These are phyloP conservation scores for Agapanthus africanus DNA, from an alignment of 106 monocot genomes.

Conservation along the genomic window DNA sequence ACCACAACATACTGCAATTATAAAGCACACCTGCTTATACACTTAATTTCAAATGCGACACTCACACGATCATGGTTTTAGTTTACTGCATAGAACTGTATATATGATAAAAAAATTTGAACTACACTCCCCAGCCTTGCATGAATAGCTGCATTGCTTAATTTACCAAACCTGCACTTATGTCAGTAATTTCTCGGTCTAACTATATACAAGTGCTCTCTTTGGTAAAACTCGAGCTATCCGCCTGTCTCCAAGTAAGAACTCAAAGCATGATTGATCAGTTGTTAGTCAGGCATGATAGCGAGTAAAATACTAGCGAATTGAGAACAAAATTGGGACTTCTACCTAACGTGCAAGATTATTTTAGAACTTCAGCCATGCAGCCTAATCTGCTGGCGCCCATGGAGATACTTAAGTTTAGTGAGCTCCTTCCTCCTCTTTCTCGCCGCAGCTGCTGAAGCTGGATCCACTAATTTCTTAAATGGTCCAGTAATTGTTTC, in stretches of 20 bases:
- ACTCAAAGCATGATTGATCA: no score
- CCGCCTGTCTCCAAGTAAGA: no score
- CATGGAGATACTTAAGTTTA: conserved; percentile 28
- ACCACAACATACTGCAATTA: not conserved
- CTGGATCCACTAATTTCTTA: conserved; percentile 1
- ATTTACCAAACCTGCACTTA: no score
- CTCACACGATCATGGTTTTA: not conserved
- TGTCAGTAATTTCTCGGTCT: no score
- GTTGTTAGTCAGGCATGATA: not conserved
- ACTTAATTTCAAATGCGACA: not conserved
- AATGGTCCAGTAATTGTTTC: not conserved
- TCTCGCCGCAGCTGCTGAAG: conserved; percentile 43
- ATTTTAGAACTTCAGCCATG: not conserved
- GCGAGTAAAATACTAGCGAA: not conserved
- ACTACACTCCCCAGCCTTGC: no score
- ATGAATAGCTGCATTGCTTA: no score
- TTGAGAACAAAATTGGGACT: not conserved
- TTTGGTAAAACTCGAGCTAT: no score
- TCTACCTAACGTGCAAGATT: not conserved
- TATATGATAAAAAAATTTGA: no score
- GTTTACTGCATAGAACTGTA: not conserved
- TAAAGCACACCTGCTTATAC: not conserved
- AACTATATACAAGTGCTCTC: no score
- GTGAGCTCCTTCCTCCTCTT: conserved; percentile 45
- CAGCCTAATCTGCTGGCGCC: conserved; percentile 6